Percentiles rank a stretch among this genome's conserved stretches.
These are phyloP conservation scores for Pleurotus giganteus DNA, from an alignment of 768 basidiomycete species.

Conservation along the genomic window DNA sequence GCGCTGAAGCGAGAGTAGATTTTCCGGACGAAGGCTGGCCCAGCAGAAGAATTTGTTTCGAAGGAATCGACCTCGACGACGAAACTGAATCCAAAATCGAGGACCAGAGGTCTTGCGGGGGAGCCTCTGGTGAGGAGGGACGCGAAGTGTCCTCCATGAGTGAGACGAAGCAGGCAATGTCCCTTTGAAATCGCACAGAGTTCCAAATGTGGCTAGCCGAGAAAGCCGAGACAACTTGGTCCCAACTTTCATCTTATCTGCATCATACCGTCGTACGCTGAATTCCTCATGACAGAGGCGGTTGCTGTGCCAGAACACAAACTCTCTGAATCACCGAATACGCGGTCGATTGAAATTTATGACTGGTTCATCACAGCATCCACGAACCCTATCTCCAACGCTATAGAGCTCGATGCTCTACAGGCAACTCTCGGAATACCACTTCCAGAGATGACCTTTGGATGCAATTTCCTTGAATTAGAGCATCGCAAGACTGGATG, in stretches of 20 bases:
- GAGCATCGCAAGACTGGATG: slow-evolving; percentile 64
- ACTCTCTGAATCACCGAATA: slow-evolving; percentile 66
- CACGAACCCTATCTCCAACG: slow-evolving; percentile 79
- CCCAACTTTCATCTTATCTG: neutral
- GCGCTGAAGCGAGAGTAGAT: slow-evolving; percentile 66
- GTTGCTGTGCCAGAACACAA: slow-evolving; percentile 58
- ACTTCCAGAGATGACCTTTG: slow-evolving; percentile 96
- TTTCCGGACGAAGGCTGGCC: slow-evolving; percentile 81
- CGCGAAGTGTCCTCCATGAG: slow-evolving; percentile 46
- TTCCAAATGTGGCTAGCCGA: neutral
- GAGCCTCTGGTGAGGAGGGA: slow-evolving; percentile 68
- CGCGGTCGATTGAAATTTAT: slow-evolving; percentile 63
- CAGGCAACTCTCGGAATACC: slow-evolving; percentile 70
- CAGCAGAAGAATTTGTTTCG: slow-evolving; percentile 84
- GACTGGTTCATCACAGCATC: slow-evolving; percentile 70
- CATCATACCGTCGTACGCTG: neutral
- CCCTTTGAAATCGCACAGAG: neutral
- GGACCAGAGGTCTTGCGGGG: slow-evolving; percentile 86
- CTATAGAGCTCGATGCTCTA: slow-evolving; percentile 68
- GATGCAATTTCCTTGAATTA: slow-evolving; percentile 72
- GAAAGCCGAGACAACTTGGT: neutral
- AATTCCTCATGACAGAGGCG: slow-evolving; percentile 26
- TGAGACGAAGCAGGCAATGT: neutral
- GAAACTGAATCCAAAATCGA: slow-evolving; percentile 90
- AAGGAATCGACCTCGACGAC: slow-evolving; percentile 73